phyloP scores from a whole-genome alignment of 441 rosid species.

The Adansonia madagascariensis region DNA sequence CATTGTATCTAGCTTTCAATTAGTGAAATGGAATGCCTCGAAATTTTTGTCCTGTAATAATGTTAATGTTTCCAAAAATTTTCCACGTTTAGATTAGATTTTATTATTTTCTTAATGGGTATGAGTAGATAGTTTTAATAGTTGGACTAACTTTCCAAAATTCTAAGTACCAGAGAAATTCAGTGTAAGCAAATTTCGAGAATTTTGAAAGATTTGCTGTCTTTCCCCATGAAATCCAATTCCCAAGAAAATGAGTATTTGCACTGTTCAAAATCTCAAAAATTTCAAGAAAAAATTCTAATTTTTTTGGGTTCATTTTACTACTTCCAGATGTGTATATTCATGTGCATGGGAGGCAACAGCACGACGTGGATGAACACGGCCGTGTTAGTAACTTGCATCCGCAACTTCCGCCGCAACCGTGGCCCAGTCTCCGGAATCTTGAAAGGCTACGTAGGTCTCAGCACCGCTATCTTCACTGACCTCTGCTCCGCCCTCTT shows the following conservation, averaged over 20 bases:
- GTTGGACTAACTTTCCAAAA: background rate
- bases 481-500: constrained; percentile 72
- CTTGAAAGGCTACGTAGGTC: constrained; percentile 78
- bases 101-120: background rate
- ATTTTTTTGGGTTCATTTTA: background rate
- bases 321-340: constrained; percentile 63
- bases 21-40: background rate
- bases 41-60: background rate
- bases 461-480: constrained; percentile 85
- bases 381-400: constrained; percentile 77
- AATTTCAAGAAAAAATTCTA: background rate
- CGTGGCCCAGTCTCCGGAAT: constrained; percentile 87
- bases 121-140: background rate
- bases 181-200: background rate
- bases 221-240: background rate
- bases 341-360: constrained; percentile 86
- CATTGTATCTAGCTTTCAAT: background rate
- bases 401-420: constrained; percentile 73
- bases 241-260: background rate
- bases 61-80: background rate
- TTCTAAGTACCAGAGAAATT: background rate
- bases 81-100: background rate
- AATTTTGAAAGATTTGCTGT: background rate
- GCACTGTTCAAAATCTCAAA: background rate
- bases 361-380: constrained; percentile 96